Conservation (phyloP, 2,329 filamentous ascomycete genomes). For the Arachnomyces sp. region DNA sequence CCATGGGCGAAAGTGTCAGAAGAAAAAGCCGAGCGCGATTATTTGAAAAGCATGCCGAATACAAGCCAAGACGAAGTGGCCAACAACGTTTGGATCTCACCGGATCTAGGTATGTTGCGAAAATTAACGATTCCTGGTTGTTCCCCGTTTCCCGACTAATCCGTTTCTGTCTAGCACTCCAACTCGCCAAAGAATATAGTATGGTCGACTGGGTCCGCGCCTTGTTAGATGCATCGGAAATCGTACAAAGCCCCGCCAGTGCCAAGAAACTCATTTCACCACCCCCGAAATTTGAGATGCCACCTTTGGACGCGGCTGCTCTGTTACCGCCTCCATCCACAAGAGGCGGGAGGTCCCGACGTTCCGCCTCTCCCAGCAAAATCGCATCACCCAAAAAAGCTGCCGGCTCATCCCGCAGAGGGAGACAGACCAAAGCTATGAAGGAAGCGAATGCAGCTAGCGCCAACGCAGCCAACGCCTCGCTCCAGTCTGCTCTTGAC, state of each 20-base stretch:
- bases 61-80: constrained; percentile 89
- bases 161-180: constrained; percentile 54
- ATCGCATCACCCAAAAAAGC: constrained; percentile 47
- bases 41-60: constrained; percentile 72
- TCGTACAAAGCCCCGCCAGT: constrained; percentile 58
- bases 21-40: constrained; percentile 55
- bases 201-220: constrained; percentile 84
- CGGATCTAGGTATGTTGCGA: constrained; percentile 53
- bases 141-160: constrained; percentile 11
- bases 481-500: constrained; percentile 42
- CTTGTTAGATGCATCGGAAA: constrained; percentile 81
- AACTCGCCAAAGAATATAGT: constrained; percentile 77
- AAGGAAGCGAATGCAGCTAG: constrained; percentile 44
- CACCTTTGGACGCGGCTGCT: constrained; percentile 35
- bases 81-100: constrained; percentile 93
- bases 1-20: constrained; percentile 56
- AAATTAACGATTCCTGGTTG: neutral
- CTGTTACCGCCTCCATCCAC: constrained; percentile 20
- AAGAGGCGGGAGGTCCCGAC: constrained; percentile 46
- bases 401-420: constrained; percentile 46
- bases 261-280: constrained; percentile 69
- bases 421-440: constrained; percentile 41
- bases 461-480: constrained; percentile 42
- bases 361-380: constrained; percentile 53
- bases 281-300: constrained; percentile 69